These are phyloP conservation scores for Cerrena zonata DNA, from an alignment of 1,284 basidiomycete species.

Conservation along the genomic window DNA sequence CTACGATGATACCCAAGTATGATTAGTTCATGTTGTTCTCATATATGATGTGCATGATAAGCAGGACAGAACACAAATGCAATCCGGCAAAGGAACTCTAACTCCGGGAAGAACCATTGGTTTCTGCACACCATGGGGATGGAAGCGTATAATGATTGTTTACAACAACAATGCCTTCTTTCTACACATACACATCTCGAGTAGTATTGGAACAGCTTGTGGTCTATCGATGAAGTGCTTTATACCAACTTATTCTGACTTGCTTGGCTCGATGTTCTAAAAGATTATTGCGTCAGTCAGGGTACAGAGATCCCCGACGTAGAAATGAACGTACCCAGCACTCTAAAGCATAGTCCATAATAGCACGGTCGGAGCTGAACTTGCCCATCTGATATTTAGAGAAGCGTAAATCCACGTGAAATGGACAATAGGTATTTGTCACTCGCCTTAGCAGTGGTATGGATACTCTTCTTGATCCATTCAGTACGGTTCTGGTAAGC, in stretches of 20 bases:
- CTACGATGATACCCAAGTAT: no score
- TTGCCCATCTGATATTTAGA: slow-evolving; percentile 72
- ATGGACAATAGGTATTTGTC: not conserved
- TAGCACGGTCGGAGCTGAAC: slow-evolving; percentile 87
- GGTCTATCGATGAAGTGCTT: no score
- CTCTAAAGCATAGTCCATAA: slow-evolving; percentile 80
- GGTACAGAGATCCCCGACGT: not conserved
- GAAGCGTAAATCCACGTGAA: slow-evolving; percentile 8
- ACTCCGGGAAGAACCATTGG: no score
- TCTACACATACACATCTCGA: no score
- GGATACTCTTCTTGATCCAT: slow-evolving; percentile 88
- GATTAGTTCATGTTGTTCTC: no score
- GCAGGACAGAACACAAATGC: no score
- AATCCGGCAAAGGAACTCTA: no score
- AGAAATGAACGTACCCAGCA: slow-evolving; percentile 20
- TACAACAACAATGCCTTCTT: no score
- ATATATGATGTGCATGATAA: no score
- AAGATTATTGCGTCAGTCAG: not conserved
- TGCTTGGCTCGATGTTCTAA: slow-evolving; percentile 28
- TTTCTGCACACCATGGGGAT: no score
- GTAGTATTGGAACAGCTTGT: no score
- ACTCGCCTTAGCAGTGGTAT: slow-evolving; percentile 69
- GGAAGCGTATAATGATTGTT: no score
- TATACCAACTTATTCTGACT: slow-evolving; percentile 15
- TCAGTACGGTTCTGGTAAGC: slow-evolving; percentile 75